Conservation (phyloP, 1,284 basidiomycete species). For the Xerocomus amazonicus region DNA sequence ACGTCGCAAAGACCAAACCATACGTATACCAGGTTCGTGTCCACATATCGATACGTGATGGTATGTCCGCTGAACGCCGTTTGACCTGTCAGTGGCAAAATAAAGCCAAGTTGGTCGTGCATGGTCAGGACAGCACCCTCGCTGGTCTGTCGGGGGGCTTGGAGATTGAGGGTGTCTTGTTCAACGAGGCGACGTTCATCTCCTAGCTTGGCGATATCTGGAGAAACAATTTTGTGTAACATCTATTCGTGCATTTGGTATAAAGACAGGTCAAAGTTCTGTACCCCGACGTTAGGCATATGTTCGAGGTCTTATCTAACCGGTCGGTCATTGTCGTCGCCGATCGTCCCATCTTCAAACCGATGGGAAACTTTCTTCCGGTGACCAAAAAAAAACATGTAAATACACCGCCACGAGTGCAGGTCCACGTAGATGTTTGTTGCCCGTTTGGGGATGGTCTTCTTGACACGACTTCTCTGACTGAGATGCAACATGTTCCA, state of each 20-base stretch:
- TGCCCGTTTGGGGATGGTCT: too few relatives aligned
- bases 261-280: too few relatives aligned
- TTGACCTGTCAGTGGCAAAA: slow-evolving; percentile 73
- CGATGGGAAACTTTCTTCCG: too few relatives aligned
- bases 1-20: slow-evolving; percentile 88
- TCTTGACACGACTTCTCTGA: background rate
- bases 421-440: too few relatives aligned
- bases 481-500: slow-evolving; percentile 31
- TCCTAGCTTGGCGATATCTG: slow-evolving; percentile 44
- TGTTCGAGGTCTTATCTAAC: too few relatives aligned
- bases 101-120: slow-evolving; percentile 65
- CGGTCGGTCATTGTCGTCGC: too few relatives aligned
- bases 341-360: too few relatives aligned
- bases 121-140: slow-evolving; percentile 53
- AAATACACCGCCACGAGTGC: background rate
- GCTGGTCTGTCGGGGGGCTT: slow-evolving; percentile 43
- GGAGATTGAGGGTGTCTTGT: slow-evolving; percentile 71
- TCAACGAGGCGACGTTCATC: slow-evolving; percentile 91
- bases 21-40: slow-evolving; percentile 81
- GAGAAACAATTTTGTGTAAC: background rate
- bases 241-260: background rate
- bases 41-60: background rate
- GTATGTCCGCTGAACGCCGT: slow-evolving; percentile 1
- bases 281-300: too few relatives aligned
- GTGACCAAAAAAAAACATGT: too few relatives aligned